These are phyloP conservation scores for Coffea canephora DNA, from an alignment of 257 asterid species.

Conservation along the genomic window DNA sequence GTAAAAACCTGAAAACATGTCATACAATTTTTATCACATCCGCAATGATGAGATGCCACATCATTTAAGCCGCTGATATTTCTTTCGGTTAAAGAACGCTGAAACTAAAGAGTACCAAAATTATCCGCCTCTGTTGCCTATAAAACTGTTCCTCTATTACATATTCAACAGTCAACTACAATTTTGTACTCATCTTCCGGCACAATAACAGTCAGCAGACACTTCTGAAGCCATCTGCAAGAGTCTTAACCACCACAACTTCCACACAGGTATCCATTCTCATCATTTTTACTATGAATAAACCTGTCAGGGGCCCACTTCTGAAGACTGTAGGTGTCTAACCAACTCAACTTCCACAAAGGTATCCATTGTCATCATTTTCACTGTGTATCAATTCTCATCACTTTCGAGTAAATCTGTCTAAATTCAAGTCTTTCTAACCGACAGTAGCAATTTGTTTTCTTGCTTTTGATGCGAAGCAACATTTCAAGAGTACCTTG, in stretches of 20 bases:
- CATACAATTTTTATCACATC: no score
- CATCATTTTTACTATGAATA: neutral
- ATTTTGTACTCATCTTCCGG: neutral
- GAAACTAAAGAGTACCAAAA: neutral
- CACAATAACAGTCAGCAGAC: neutral
- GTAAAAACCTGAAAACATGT: neutral
- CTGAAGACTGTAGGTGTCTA: no score
- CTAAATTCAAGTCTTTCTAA: neutral
- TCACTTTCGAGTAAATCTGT: neutral
- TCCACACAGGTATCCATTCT: neutral
- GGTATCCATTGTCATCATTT: no score
- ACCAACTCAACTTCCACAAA: no score
- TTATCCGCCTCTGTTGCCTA: neutral
- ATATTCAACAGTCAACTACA: neutral
- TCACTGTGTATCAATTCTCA: no score
- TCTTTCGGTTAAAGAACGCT: neutral
- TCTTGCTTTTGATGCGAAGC: neutral
- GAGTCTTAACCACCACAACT: neutral
- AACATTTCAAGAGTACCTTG: neutral
- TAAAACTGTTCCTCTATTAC: neutral
- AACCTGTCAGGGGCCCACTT: no score
- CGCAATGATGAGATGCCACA: no score
- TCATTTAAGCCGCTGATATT: neutral
- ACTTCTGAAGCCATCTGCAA: neutral
- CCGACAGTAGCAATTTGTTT: neutral